phyloP scores from a whole-genome alignment of 441 rosid species.

The Aquilaria agallochum region DNA sequence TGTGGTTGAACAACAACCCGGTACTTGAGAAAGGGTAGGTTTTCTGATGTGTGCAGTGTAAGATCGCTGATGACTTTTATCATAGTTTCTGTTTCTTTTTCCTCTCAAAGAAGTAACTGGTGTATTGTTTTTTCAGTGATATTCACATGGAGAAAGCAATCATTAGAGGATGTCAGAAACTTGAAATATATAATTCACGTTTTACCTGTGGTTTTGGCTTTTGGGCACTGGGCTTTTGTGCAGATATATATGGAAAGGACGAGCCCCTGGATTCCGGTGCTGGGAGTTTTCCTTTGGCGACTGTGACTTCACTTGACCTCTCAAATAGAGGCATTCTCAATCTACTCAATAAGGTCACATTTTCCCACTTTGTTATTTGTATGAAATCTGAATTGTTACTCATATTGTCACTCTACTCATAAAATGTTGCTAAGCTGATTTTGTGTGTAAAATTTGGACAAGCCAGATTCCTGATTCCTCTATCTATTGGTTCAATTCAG shows the following conservation, averaged over 20 bases:
- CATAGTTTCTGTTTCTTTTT: constrained; percentile 5
- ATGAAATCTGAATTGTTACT: not conserved
- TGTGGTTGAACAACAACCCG: constrained; percentile 90
- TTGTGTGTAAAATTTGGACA: not conserved
- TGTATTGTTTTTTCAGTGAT: constrained; percentile 41
- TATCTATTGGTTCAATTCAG: constrained; percentile 34
- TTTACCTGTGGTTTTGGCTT: constrained; percentile 64
- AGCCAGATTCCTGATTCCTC: constrained; percentile 12
- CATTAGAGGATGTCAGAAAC: constrained; percentile 56
- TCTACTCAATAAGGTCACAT: constrained; percentile 61
- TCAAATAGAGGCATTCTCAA: constrained; percentile 63
- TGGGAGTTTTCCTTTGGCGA: constrained; percentile 39
- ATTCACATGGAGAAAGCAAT: constrained; percentile 39
- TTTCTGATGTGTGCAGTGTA: constrained; percentile 13
- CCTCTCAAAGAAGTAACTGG: constrained; percentile 9
- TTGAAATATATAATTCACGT: constrained; percentile 79
- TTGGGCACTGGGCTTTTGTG: constrained; percentile 96
- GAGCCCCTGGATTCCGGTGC: constrained; percentile 32
- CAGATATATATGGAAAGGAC: constrained; percentile 56
- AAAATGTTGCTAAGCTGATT: too few relatives aligned
- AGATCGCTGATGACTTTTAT: not conserved
- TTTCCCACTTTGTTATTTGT: too few relatives aligned
- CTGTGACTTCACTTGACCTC: constrained; percentile 72
- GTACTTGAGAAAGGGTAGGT: constrained; percentile 49
- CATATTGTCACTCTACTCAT: not conserved